Evolutionary conservation across 192 early-diverging fungal species (phyloP).

Genomic region (Spizellomyces punctatus): DNA sequence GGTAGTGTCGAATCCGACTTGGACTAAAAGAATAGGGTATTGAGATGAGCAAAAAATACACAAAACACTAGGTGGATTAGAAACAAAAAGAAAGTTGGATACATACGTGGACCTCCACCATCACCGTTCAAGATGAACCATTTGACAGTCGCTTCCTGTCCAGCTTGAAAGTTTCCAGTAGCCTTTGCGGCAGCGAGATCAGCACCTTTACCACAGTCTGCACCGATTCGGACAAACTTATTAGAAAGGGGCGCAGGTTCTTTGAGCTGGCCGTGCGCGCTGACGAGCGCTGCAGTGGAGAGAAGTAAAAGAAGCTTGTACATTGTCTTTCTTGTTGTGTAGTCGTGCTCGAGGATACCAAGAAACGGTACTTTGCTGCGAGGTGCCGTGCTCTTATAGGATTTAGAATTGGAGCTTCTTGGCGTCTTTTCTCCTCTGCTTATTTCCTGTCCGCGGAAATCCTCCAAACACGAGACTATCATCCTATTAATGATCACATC

Average conservation of each 20-base stretch:
- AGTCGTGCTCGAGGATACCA: too few relatives aligned
- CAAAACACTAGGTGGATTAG: not conserved
- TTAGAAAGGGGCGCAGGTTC: constrained; percentile 6
- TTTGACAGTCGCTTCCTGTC: constrained; percentile 12
- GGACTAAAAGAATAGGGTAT: not conserved
- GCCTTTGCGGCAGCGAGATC: constrained; percentile 9
- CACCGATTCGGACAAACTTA: constrained; percentile 18
- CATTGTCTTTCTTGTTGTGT: too few relatives aligned
- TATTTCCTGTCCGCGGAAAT: too few relatives aligned
- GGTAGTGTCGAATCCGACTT: constrained; percentile 22
- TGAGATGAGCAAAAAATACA: not conserved
- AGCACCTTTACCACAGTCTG: constrained; percentile 18
- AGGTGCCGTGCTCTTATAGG: too few relatives aligned
- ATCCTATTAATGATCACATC: too few relatives aligned
- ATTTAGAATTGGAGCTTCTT: too few relatives aligned
- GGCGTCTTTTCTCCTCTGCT: too few relatives aligned
- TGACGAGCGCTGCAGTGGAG: constrained; percentile 17
- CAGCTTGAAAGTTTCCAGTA: constrained; percentile 5
- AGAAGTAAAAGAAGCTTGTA: not conserved
- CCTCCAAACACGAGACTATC: too few relatives aligned
- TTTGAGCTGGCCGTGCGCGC: constrained; percentile 19
- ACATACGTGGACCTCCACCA: constrained; percentile 19
- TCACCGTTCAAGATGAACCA: constrained; percentile 32
- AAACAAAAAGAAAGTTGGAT: not conserved
- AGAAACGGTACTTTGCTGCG: too few relatives aligned